Evolutionary conservation across 768 basidiomycete genomes (phyloP).

Genomic region (Lactarius hatsudake): DNA sequence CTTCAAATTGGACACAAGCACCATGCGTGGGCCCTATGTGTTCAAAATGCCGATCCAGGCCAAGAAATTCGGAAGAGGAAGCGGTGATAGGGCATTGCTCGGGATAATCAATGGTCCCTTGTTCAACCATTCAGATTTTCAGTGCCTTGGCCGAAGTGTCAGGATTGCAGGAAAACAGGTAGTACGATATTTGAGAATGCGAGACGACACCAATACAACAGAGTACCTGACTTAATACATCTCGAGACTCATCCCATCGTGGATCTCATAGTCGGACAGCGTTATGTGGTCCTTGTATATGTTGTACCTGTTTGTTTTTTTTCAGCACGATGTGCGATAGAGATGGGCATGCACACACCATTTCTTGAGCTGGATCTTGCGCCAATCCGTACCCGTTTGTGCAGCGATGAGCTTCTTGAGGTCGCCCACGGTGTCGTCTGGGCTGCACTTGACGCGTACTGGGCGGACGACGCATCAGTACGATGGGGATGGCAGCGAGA

Average conservation of each 20-base stretch:
- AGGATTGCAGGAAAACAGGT: not conserved
- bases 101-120: not conserved
- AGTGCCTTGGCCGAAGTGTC: not conserved
- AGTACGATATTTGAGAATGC: not conserved
- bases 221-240: constrained; percentile 56
- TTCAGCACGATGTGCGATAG: not conserved
- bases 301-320: constrained; percentile 63
- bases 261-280: constrained; percentile 86
- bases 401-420: constrained; percentile 96
- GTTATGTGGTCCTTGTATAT: constrained; percentile 97
- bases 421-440: constrained; percentile 95
- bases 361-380: constrained; percentile 94
- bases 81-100: not conserved
- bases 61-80: not conserved
- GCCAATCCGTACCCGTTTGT: constrained; percentile 83
- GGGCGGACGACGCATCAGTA: constrained; percentile 8
- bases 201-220: not conserved
- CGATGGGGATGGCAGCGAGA: not conserved
- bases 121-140: not conserved
- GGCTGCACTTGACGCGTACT: constrained; percentile 95
- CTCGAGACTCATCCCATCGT: constrained; percentile 92
- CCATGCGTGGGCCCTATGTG: too few relatives aligned
- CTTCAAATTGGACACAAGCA: too few relatives aligned
- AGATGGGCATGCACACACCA: constrained; percentile 54
- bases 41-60: too few relatives aligned